Evolutionary conservation across 768 basidiomycete genomes (phyloP).

Genomic region (Inosperma sp.): DNA sequence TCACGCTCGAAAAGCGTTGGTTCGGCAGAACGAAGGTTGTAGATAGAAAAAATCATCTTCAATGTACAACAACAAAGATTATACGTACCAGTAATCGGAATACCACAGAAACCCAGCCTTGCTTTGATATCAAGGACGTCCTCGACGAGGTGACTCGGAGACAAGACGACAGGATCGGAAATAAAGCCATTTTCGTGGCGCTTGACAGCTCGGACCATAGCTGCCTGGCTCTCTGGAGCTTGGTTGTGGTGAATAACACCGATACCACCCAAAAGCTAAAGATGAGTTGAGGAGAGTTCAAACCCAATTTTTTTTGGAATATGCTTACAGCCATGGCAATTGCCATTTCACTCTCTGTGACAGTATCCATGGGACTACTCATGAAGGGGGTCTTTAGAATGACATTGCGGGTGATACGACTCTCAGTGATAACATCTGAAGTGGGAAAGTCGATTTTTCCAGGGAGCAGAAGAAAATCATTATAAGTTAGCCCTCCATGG

Average conservation of each 20-base stretch:
- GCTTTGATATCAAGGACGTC: slow-evolving; percentile 94
- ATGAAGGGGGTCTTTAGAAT: slow-evolving; percentile 91
- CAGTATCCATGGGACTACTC: slow-evolving; percentile 99
- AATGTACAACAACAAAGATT: slow-evolving; percentile 10
- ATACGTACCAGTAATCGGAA: slow-evolving; percentile 93
- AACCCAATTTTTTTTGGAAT: slow-evolving; percentile 2
- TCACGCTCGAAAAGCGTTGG: slow-evolving; percentile 67
- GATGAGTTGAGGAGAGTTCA: slow-evolving; percentile 15
- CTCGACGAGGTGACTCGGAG: slow-evolving; percentile 70
- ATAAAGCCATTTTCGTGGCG: slow-evolving; percentile 99
- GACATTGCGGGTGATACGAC: slow-evolving; percentile 86
- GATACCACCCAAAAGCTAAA: slow-evolving; percentile 85
- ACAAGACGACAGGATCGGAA: slow-evolving; percentile 86
- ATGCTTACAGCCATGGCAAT: slow-evolving; percentile 81
- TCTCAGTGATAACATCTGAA: slow-evolving; percentile 74
- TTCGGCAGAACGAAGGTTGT: slow-evolving; percentile 92
- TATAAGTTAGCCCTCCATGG: slow-evolving; percentile 94
- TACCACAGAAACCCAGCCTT: slow-evolving; percentile 89
- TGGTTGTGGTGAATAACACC: slow-evolving; percentile 99
- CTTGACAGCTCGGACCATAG: slow-evolving; percentile 97
- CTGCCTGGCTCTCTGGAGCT: slow-evolving; percentile 75
- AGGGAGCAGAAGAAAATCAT: slow-evolving; percentile 91
- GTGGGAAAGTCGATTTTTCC: slow-evolving; percentile 95
- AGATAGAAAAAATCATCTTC: slow-evolving; percentile 46
- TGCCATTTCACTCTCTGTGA: slow-evolving; percentile 93